Base-by-base conservation (phyloP, 164 flowering plant genomes). In the Magnolia sinica region DNA sequence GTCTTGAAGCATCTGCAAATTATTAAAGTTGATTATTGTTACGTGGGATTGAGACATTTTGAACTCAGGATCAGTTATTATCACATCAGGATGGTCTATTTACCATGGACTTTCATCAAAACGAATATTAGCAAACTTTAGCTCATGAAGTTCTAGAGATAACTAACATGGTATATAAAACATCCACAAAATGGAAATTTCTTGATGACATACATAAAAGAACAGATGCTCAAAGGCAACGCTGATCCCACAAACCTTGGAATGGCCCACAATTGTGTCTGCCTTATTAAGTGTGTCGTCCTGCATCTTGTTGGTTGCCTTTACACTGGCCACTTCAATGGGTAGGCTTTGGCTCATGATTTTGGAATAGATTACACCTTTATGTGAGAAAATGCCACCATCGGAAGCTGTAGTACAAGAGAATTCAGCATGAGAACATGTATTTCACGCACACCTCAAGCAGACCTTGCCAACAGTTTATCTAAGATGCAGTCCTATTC, bases 1-100 rank as follows among this genome's bases (percentile, higher is more conserved):
- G 71, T 91, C 91, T 76, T 95, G 82, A 76, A 88, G 85, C 81
- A 73, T 91, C 98, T 94, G 90, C 85, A 81, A 4, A 63, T 6
- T 50, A 71, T 70, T 8, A 76, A 74, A 10, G 24, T 27, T 73
- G 24, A 51, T 24, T 22, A 13, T 2, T 11, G 72, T 22, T 20
- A 77, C 23, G 22, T 65, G 61, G 61, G 61, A 55, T 11, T 11
- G 29, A 27, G 29, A 27, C 29, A 27, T 27, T 27, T 27, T 27
- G 29, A 27, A 27, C 29, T 27, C 29, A 1, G 29, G 29, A 27
- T 27, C 29, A 27, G 29, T 27, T 27, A 27, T 27, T 27, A 27
- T 27, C 29, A 27, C 29, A 27, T 27, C 18, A 11, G 13, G 61
- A 55, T 55, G 73, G 45, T 20, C 16, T n/a, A 24, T 8, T 20